A percentile compares a stretch with the other conserved stretches of the same genome.
These are phyloP conservation scores for Reutealis trisperma DNA, from an alignment of 345 rosid genomes.

Conservation along the genomic window DNA sequence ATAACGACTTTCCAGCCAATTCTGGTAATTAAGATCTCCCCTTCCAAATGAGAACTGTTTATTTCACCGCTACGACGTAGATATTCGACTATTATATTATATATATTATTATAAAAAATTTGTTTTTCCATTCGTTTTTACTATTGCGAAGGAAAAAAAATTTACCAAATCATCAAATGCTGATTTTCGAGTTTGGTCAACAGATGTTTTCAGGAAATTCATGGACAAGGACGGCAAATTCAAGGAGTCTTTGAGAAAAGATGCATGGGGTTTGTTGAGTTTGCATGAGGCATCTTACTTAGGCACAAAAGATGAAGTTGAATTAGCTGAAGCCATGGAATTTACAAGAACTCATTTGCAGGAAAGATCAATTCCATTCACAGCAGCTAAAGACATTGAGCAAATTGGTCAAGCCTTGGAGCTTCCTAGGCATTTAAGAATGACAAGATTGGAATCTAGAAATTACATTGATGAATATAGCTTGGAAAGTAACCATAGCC, in stretches of 20 bases:
- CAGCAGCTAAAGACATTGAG: background rate
- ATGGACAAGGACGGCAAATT: constrained; percentile 23
- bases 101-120: no score
- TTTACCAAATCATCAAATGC: background rate
- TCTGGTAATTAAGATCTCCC: constrained; percentile 14
- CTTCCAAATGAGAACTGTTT: background rate
- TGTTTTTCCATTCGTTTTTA: no score
- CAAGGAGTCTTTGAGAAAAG: constrained; percentile 14
- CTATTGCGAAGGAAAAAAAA: background rate
- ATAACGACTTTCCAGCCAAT: constrained; percentile 10
- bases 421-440: constrained; percentile 32
- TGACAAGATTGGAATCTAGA: constrained; percentile 29
- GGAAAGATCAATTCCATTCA: background rate
- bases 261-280: constrained; percentile 21
- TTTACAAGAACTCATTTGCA: constrained; percentile 15
- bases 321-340: constrained; percentile 19
- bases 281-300: constrained; percentile 30
- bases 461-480: constrained; percentile 19
- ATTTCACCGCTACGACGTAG: no score
- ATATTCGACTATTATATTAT: no score
- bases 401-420: constrained; percentile 15
- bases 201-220: constrained; percentile 23
- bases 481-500: constrained; percentile 7
- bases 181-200: background rate
- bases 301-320: constrained; percentile 15